These are phyloP conservation scores for Fusarium proliferatum DNA, from an alignment of 2,329 filamentous ascomycete genomes.

Conservation along the genomic window DNA sequence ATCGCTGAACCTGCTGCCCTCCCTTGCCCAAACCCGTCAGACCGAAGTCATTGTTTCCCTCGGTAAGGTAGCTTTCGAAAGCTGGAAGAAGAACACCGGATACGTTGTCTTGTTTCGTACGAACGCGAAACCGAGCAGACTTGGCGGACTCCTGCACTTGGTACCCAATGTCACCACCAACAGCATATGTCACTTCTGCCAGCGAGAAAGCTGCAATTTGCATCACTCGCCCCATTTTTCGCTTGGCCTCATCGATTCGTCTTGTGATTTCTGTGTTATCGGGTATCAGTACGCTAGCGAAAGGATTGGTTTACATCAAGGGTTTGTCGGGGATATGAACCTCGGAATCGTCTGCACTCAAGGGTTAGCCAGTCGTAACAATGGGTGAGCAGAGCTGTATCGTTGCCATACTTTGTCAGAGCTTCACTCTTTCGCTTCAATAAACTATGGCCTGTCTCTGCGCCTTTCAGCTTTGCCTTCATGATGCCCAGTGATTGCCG, in stretches of 20 bases:
- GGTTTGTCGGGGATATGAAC: conserved; percentile 55
- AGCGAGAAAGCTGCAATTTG: conserved; percentile 98
- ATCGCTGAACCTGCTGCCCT: conserved; percentile 95
- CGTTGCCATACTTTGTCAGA: conserved; percentile 81
- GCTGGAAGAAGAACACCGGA: conserved; percentile 94
- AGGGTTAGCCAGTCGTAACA: conserved; percentile 6
- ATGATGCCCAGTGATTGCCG: conserved; percentile 96
- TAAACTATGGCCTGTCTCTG: conserved; percentile 90
- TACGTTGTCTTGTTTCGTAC: conserved; percentile 98
- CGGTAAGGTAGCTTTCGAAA: conserved; percentile 90
- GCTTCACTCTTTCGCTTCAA: conserved; percentile 98
- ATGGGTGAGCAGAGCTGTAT: not conserved
- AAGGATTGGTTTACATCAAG: not conserved
- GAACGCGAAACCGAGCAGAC: conserved; percentile 89
- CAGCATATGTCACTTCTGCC: conserved; percentile 96
- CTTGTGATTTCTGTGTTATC: conserved; percentile 81
- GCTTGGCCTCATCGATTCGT: conserved; percentile 98
- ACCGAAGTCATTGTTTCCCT: conserved; percentile 94
- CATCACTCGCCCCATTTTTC: conserved; percentile 99
- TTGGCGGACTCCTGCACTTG: conserved; percentile 97
- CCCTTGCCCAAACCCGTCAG: conserved; percentile 96
- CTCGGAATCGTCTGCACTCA: conserved; percentile 83
- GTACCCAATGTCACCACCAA: conserved; percentile 94
- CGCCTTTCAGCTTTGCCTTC: conserved; percentile 97
- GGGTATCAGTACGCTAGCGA: conserved; percentile 27